These are phyloP conservation scores for Rubia tinctorum DNA, from an alignment of 305 asterid species.

Conservation along the genomic window DNA sequence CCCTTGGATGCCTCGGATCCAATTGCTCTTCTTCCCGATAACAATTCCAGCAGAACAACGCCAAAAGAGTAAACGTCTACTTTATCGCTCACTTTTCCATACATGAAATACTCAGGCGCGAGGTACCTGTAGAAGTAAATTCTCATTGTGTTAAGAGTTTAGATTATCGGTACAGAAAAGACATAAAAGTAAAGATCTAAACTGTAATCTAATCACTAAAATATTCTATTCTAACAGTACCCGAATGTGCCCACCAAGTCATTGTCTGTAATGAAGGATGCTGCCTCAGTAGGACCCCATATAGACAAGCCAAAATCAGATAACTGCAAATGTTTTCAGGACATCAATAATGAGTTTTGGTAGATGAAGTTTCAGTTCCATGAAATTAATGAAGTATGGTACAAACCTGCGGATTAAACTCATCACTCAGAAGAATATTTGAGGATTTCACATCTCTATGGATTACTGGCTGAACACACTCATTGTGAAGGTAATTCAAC, in stretches of 20 bases:
- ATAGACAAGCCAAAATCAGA: slow-evolving; percentile 88
- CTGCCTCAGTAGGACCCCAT: slow-evolving; percentile 69
- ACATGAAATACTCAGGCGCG: slow-evolving; percentile 97
- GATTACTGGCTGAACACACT: slow-evolving; percentile 52
- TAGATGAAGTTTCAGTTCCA: neutral
- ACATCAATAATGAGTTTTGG: neutral
- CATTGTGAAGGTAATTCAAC: slow-evolving; percentile 64
- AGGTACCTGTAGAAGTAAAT: slow-evolving; percentile 33
- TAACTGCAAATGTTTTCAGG: slow-evolving; percentile 36
- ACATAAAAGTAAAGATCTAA: no score
- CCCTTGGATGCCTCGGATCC: slow-evolving; percentile 52
- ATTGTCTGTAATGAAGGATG: slow-evolving; percentile 55
- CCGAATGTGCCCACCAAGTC: slow-evolving; percentile 97
- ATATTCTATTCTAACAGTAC: no score
- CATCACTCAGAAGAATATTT: slow-evolving; percentile 63
- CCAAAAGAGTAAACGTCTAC: slow-evolving; percentile 93
- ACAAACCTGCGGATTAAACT: slow-evolving; percentile 68
- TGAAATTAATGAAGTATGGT: neutral
- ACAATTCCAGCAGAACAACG: slow-evolving; percentile 85
- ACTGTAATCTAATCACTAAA: no score
- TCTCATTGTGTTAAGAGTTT: no score
- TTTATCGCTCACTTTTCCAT: slow-evolving; percentile 92
- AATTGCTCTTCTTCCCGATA: slow-evolving; percentile 83
- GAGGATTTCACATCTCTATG: slow-evolving; percentile 88
- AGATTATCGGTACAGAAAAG: no score